A percentile compares a stretch with the other conserved stretches of the same genome.
Conservation (phyloP, 139 green algal genomes). For the Tetradesmus obliquus region DNA sequence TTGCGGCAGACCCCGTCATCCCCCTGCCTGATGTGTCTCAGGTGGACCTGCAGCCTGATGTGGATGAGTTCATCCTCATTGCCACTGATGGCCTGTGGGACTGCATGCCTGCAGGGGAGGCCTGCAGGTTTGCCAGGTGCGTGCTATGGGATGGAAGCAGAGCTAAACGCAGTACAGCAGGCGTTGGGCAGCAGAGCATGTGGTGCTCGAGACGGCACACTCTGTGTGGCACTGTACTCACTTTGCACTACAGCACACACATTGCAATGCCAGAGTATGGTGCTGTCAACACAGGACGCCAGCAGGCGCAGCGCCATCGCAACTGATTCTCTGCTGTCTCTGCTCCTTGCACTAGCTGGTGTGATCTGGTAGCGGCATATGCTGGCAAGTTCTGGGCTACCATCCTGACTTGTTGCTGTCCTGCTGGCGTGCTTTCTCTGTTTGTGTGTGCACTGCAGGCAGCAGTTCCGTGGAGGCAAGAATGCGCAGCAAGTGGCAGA, state of each 20-base stretch:
- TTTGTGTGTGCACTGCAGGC: not conserved
- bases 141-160: not conserved
- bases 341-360: not conserved
- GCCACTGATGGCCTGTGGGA: slow-evolving; percentile 76
- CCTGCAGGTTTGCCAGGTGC: slow-evolving; percentile 53
- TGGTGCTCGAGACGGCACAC: too few relatives aligned
- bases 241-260: not conserved
- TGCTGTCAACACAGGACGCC: too few relatives aligned
- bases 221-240: too few relatives aligned
- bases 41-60: slow-evolving; percentile 13
- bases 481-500: slow-evolving; percentile 56
- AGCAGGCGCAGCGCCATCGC: too few relatives aligned
- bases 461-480: slow-evolving; percentile 54
- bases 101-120: slow-evolving; percentile 59
- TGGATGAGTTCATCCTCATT: slow-evolving; percentile 75
- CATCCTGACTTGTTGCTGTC: not conserved
- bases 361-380: too few relatives aligned
- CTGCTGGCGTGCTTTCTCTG: not conserved
- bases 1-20: slow-evolving; percentile 69
- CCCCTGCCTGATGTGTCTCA: slow-evolving; percentile 62
- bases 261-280: not conserved
- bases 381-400: too few relatives aligned
- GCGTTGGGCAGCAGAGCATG: not conserved
- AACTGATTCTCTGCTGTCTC: not conserved
- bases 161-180: not conserved